Percentiles rank a stretch among this genome's conserved stretches.
Conservation (phyloP, 306 rosid genomes). For the Glycyrrhiza uralensis region DNA sequence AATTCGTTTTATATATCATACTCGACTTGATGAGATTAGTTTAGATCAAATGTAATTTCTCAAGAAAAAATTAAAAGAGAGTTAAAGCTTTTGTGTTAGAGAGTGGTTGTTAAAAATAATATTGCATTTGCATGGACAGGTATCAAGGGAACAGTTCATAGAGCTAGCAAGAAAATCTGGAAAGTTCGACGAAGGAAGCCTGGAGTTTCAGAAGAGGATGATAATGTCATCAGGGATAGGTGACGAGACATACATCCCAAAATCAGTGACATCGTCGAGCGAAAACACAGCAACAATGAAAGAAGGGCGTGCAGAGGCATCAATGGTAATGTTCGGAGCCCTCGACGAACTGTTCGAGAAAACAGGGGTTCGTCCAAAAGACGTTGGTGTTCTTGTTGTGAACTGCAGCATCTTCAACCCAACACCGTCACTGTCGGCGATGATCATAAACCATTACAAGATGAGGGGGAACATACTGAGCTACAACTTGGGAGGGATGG, state of each 20-base stretch:
- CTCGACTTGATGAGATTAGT: no score
- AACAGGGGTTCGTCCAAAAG: conserved; percentile 75
- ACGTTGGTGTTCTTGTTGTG: conserved; percentile 74
- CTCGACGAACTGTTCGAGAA: conserved; percentile 88
- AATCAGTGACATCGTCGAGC: conserved; percentile 44
- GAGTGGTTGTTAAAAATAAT: not conserved
- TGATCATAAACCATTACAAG: conserved; percentile 97
- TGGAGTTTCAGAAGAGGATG: conserved; percentile 64
- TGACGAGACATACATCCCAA: conserved; percentile 84
- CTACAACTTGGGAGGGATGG: conserved; percentile 96
- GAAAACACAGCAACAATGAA: conserved; percentile 82
- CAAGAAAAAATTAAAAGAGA: no score
- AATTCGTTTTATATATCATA: no score
- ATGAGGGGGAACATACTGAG: conserved; percentile 94
- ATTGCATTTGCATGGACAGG: conserved; percentile 34
- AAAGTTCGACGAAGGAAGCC: conserved; percentile 67
- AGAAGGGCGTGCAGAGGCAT: conserved; percentile 87
- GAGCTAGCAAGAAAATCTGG: conserved; percentile 76
- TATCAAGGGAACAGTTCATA: conserved; percentile 65
- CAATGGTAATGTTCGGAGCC: conserved; percentile 87
- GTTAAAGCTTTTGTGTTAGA: no score
- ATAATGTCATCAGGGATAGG: conserved; percentile 83
- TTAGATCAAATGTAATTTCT: no score
- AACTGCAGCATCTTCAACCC: conserved; percentile 98
- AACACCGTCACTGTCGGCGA: conserved; percentile 89